phyloP scores from a whole-genome alignment of 306 rosid genomes.

The Dicorynia guianensis region DNA sequence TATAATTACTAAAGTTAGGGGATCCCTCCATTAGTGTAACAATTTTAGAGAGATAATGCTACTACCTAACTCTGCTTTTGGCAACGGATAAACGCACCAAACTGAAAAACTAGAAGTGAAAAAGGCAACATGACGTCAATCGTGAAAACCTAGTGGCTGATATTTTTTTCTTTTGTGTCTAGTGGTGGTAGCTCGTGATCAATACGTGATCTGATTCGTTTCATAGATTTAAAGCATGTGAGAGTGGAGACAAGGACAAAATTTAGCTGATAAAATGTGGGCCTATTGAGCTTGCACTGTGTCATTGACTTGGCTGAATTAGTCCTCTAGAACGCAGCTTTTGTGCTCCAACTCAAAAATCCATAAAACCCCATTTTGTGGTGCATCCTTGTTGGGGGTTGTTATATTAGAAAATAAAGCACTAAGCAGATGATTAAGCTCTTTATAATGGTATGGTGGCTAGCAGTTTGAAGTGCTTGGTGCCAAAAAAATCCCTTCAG shows the following conservation, averaged over 20 bases:
- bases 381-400: not conserved
- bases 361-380: slow-evolving; percentile 32
- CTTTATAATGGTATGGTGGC: not conserved
- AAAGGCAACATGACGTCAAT: not conserved
- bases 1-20: no score
- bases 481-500: slow-evolving; percentile 37
- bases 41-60: no score
- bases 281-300: not conserved
- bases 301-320: not conserved
- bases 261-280: not conserved
- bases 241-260: not conserved
- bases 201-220: slow-evolving; percentile 3
- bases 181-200: slow-evolving; percentile 26
- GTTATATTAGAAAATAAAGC: slow-evolving; percentile 29
- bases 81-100: no score
- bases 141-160: not conserved
- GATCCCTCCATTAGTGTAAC: no score
- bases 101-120: not conserved
- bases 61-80: no score
- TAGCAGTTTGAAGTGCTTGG: not conserved
- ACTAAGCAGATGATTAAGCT: slow-evolving; percentile 19
- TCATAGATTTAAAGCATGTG: not conserved
- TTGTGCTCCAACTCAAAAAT: slow-evolving; percentile 64
- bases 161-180: not conserved
- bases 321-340: slow-evolving; percentile 37